Percentiles rank a stretch among this genome's conserved stretches.
Evolutionary conservation across 306 rosid species (phyloP).

Genomic region (Crataegus laevigata): DNA sequence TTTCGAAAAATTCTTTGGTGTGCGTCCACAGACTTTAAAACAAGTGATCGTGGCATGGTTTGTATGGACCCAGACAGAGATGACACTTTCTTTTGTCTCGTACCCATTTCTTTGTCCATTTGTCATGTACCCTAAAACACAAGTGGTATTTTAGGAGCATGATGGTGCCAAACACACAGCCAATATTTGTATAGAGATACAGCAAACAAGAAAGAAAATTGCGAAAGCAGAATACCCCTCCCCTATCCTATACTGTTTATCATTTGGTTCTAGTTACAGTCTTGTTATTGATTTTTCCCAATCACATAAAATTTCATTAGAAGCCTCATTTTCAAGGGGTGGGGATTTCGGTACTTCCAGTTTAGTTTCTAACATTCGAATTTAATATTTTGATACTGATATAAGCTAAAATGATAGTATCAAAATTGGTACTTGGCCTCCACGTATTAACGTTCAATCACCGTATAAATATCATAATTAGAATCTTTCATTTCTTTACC

Average conservation of each 20-base stretch:
- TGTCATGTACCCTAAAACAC: background rate
- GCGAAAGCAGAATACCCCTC: background rate
- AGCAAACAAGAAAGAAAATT: background rate
- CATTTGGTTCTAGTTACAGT: conserved; percentile 1
- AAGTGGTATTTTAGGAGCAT: background rate
- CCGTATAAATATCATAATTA: too few species aligned
- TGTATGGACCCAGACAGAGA: conserved; percentile 9
- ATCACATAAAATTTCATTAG: too few species aligned
- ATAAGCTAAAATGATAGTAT: too few species aligned
- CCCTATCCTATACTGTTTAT: background rate
- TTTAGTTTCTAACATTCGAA: too few species aligned
- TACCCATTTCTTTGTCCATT: conserved; percentile 16
- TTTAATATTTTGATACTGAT: too few species aligned
- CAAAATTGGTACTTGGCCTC: too few species aligned
- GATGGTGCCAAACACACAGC: background rate
- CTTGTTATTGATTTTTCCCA: background rate
- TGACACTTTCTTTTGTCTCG: conserved; percentile 36
- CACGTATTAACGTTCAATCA: too few species aligned
- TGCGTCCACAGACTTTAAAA: background rate
- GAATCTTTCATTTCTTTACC: too few species aligned
- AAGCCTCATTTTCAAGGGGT: background rate
- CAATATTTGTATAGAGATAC: background rate
- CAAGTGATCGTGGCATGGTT: conserved; percentile 5
- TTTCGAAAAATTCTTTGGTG: background rate
- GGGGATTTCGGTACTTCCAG: too few species aligned